These are phyloP conservation scores for Gossypium davidsonii DNA, from an alignment of 441 rosid species.

Conservation along the genomic window DNA sequence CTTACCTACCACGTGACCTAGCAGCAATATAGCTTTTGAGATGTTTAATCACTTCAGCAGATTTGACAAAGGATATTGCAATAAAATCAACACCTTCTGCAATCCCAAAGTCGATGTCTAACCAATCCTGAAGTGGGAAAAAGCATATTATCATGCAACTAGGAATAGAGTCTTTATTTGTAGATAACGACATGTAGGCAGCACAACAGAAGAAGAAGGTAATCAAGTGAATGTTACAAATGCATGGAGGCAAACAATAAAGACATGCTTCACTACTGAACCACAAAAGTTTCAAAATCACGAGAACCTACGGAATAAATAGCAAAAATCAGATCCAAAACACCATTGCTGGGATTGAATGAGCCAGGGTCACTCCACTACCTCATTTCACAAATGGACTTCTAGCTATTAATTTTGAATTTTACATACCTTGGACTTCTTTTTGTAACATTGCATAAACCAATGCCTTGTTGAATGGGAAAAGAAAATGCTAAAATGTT, in stretches of 20 bases:
- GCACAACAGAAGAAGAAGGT: neutral
- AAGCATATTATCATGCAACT: constrained; percentile 15
- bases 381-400: neutral
- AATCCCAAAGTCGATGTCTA: constrained; percentile 95
- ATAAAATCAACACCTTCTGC: constrained; percentile 91
- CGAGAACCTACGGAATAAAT: neutral
- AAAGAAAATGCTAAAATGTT: neutral
- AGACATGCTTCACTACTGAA: neutral
- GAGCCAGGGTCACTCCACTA: neutral
- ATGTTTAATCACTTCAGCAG: constrained; percentile 93
- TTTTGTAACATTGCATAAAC: neutral
- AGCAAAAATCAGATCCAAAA: neutral
- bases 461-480: neutral
- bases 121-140: constrained; percentile 70
- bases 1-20: constrained; percentile 64
- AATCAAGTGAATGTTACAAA: neutral
- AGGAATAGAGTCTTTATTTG: neutral
- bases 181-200: neutral
- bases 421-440: neutral
- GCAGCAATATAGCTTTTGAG: constrained; percentile 96
- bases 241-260: neutral
- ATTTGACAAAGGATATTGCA: constrained; percentile 95
- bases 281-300: neutral
- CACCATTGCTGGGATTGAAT: neutral
- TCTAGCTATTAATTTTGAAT: neutral